A percentile compares a stretch with the other conserved stretches of the same genome.
Conservation (phyloP, 2,329 filamentous ascomycete genomes). For the Fusarium continuum region DNA sequence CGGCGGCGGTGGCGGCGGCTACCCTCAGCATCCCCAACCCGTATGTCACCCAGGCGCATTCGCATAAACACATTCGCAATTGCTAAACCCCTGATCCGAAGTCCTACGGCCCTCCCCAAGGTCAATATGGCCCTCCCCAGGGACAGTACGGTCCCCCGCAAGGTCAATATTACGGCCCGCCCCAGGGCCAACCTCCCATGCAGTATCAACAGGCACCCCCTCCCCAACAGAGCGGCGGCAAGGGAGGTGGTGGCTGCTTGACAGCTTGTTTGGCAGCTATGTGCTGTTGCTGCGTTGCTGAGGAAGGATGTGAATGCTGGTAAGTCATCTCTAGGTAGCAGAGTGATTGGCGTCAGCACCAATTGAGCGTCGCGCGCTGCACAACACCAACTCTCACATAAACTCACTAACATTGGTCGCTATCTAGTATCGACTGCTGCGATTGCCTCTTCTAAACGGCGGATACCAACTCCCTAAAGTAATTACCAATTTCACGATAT, state of each 20-base stretch:
- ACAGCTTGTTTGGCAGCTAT: constrained; percentile 58
- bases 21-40: constrained; percentile 53
- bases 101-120: constrained; percentile 45
- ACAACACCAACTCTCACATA: neutral
- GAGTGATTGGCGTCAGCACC: neutral
- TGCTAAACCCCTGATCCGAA: constrained; percentile 30
- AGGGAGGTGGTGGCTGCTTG: constrained; percentile 54
- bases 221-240: constrained; percentile 46
- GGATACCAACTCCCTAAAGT: neutral
- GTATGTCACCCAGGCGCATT: constrained; percentile 44
- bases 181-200: constrained; percentile 54
- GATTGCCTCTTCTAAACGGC: constrained; percentile 51
- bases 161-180: constrained; percentile 47
- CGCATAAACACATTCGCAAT: neutral
- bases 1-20: constrained; percentile 45
- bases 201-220: constrained; percentile 55
- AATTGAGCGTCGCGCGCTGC: constrained; percentile 3
- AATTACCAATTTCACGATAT: constrained; percentile 5
- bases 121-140: constrained; percentile 45
- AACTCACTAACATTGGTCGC: constrained; percentile 3
- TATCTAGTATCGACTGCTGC: constrained; percentile 52
- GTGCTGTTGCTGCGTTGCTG: constrained; percentile 61
- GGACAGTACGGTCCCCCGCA: constrained; percentile 43
- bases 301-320: constrained; percentile 62
- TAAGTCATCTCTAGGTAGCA: constrained; percentile 35